Evolutionary conservation across 2,329 filamentous ascomycete species (phyloP), one percentile per base, ranked within the genome.

Genomic region (Aciculosporium take): DNA sequence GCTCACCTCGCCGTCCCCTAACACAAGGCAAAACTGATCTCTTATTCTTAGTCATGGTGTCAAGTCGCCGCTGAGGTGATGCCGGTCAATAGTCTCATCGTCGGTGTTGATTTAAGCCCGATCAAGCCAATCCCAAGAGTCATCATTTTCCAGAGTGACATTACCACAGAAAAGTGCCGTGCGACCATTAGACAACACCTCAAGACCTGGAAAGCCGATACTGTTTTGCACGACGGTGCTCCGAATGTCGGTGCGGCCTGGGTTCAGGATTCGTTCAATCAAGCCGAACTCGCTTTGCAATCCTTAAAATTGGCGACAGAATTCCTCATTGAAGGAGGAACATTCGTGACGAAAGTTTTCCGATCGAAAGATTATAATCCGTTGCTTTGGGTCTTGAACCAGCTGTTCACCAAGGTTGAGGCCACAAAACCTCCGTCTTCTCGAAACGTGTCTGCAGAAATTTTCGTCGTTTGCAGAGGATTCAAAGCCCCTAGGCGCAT

Each of bases 161-260:
- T 98, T 55, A 98, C 91, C 1, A 94, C 88, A 36, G 88, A 95
- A 50, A 94, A 95, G 62, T 95, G 88, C 59, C 80, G 91, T 49
- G 79, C 87, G 6, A 95, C 85, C 1, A 84, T 98, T 47, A 73
- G 87, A 54, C 75, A 81, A 45, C 88, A 98, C 56, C 66, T 98
- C 37, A 96, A 96, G 66, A 88, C 85, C 9, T 89, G 86, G 83
- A 96, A 96, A 61, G 88, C 85, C 17, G 91, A 98, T 59, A 86
- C 84, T 0, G 91, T 98, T 5, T 70, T 98, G 30, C 91, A 98
- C 65, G 91, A 98, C 59, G 91, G 91, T 63, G 91, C 91, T 1
- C 91, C 91, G 36, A 98, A 98, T 55, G 91, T 98, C 44, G 91
- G 91, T 78, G 89, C 87, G 1, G 88, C 91, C 0, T 98, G 91